These are phyloP conservation scores for Endoconidiophora polonica DNA, from an alignment of 2,329 filamentous ascomycete species.

Conservation along the genomic window DNA sequence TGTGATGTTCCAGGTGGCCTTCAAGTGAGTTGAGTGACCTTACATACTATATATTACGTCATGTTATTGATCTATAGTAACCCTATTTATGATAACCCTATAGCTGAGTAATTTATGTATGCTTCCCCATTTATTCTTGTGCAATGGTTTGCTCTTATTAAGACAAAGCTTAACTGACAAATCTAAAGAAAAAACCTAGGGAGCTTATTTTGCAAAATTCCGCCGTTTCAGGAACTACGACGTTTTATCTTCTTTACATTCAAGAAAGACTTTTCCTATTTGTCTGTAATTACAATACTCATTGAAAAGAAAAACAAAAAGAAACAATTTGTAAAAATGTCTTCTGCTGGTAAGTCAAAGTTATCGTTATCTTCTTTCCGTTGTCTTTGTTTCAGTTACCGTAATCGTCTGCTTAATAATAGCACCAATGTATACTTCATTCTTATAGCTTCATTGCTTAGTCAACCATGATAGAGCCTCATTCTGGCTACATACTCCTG, in stretches of 20 bases:
- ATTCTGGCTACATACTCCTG: no score
- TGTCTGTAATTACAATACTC: neutral
- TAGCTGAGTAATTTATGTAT: neutral
- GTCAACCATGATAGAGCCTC: no score
- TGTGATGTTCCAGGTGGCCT: no score
- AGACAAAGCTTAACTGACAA: neutral
- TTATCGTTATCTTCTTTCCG: neutral
- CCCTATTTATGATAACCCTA: neutral
- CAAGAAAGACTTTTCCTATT: no score
- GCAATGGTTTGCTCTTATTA: neutral
- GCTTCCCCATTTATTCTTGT: neutral
- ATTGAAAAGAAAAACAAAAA: neutral
- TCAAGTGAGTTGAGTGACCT: no score
- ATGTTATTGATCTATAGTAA: neutral
- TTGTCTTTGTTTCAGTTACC: neutral
- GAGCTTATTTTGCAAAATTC: neutral
- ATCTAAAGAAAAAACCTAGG: no score
- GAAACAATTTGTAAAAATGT: no score
- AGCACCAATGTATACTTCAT: no score
- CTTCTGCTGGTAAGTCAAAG: no score
- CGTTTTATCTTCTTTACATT: neutral
- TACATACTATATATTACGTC: neutral
- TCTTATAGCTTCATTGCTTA: no score
- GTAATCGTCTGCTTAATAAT: no score
- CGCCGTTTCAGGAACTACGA: slow-evolving; percentile 2